These are phyloP conservation scores for Lichtheimia ramosa DNA, from an alignment of 371 early-diverging fungal genomes.

Conservation along the genomic window DNA sequence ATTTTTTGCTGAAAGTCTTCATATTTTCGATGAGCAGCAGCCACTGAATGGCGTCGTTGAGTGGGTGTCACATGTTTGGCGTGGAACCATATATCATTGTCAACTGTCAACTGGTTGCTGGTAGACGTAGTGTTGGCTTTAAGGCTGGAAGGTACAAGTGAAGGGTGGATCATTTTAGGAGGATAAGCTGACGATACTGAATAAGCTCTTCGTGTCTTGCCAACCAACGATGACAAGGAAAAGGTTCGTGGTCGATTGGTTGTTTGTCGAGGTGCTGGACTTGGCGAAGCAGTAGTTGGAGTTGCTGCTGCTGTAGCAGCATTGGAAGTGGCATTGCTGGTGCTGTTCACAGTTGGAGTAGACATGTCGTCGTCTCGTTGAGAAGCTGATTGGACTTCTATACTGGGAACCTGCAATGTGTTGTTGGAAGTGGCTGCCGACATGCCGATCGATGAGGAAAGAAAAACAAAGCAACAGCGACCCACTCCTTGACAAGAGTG, in stretches of 20 bases:
- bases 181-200: constrained; percentile 50
- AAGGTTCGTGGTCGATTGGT: constrained; percentile 23
- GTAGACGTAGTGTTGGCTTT: constrained; percentile 5
- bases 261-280: too few species aligned
- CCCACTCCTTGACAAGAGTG: too few species aligned
- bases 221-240: constrained; percentile 37
- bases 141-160: constrained; percentile 14
- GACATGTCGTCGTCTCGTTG: background rate
- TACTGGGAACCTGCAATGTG: constrained; percentile 9
- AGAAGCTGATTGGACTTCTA: constrained; percentile 11
- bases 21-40: constrained; percentile 37
- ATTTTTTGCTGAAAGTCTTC: constrained; percentile 25
- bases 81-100: constrained; percentile 18
- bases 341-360: background rate
- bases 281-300: too few species aligned
- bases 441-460: too few species aligned
- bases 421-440: too few species aligned
- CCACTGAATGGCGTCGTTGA: constrained; percentile 49
- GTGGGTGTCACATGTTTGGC: constrained; percentile 35
- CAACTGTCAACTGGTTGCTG: constrained; percentile 1
- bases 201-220: constrained; percentile 44
- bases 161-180: constrained; percentile 29
- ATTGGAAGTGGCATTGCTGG: constrained; percentile 15
- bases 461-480: too few species aligned
- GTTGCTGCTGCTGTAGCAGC: too few species aligned